These are phyloP conservation scores for Bryoerythrophyllum caledonicum DNA, from an alignment of 225 moss, liverwort and hornwort species.

Conservation along the genomic window DNA sequence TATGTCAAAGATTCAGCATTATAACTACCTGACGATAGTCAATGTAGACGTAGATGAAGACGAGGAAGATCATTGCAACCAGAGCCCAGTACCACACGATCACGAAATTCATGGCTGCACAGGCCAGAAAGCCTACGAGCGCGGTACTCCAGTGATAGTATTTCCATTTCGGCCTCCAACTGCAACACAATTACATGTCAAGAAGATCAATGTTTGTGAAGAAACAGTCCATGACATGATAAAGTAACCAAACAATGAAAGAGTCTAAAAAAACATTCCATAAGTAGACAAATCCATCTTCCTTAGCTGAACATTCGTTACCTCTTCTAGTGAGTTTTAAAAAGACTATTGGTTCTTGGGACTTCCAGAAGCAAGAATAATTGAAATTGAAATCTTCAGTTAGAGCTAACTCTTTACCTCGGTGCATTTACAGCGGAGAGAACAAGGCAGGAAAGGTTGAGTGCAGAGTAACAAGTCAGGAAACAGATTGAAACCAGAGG, in stretches of 20 bases:
- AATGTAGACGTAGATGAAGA: conserved; percentile 78
- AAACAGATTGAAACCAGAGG: conserved; percentile 99
- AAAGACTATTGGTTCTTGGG: neutral
- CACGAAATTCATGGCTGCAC: conserved; percentile 87
- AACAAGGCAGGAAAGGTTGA: conserved; percentile 88
- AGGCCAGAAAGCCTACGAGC: conserved; percentile 79
- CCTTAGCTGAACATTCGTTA: neutral
- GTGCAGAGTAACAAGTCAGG: conserved; percentile 92
- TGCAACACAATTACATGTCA: conserved; percentile 26
- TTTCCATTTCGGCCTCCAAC: conserved; percentile 98
- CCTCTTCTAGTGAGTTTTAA: neutral
- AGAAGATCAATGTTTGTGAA: neutral
- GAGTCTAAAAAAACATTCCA: neutral
- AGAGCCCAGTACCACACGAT: conserved; percentile 96
- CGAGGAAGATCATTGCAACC: conserved; percentile 75
- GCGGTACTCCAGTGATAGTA: conserved; percentile 91
- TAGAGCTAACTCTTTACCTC: conserved; percentile 48
- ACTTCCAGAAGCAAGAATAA: neutral
- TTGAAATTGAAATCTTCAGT: neutral
- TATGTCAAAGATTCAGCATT: neutral
- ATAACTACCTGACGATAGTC: conserved; percentile 82
- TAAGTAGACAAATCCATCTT: neutral
- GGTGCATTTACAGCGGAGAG: conserved; percentile 82
- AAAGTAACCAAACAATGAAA: neutral
- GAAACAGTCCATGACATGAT: neutral